Evolutionary conservation across 495 filamentous ascomycete species (phyloP).

Genomic region (Apodospora peruviana): DNA sequence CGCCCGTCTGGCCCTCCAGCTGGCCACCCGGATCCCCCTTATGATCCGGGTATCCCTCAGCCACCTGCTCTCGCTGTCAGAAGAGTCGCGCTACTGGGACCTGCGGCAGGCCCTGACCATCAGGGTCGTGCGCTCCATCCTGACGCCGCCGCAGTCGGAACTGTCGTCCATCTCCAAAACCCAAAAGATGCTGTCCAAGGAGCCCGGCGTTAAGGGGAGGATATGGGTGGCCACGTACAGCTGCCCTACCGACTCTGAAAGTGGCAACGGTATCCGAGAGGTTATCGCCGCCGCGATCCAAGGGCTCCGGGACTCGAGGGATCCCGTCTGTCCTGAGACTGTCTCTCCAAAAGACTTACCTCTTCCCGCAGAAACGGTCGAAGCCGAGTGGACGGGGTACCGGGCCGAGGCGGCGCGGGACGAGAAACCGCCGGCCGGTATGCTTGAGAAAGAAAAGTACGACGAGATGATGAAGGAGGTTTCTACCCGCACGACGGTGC

Average conservation of each 20-base stretch:
- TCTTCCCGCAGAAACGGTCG: slow-evolving; percentile 54
- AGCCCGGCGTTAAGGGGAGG: slow-evolving; percentile 66
- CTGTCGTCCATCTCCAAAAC: slow-evolving; percentile 48
- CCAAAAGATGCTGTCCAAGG: slow-evolving; percentile 57
- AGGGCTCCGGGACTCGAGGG: too few relatives aligned
- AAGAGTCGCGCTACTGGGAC: slow-evolving; percentile 68
- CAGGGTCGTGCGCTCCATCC: slow-evolving; percentile 60
- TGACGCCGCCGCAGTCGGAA: slow-evolving; percentile 31
- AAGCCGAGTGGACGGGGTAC: slow-evolving; percentile 86
- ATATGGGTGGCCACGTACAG: slow-evolving; percentile 74
- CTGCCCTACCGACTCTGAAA: slow-evolving; percentile 48
- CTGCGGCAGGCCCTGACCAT: slow-evolving; percentile 70
- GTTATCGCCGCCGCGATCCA: slow-evolving; percentile 61
- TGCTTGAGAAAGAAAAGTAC: slow-evolving; percentile 70
- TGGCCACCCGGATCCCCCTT: slow-evolving; percentile 47
- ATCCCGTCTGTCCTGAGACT: too few relatives aligned
- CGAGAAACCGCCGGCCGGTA: slow-evolving; percentile 43
- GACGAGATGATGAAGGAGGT: slow-evolving; percentile 65
- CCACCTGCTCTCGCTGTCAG: slow-evolving; percentile 61
- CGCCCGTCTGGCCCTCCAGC: not conserved
- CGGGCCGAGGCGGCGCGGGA: slow-evolving; percentile 52
- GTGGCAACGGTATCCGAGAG: slow-evolving; percentile 52
- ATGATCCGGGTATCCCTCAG: slow-evolving; percentile 60
- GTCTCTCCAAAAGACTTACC: slow-evolving; percentile 29
- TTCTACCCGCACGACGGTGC: slow-evolving; percentile 57